A percentile compares a stretch with the other conserved stretches of the same genome.
Evolutionary conservation across 2,329 filamentous ascomycete species (phyloP).

Genomic region (Fusarium circinatum): DNA sequence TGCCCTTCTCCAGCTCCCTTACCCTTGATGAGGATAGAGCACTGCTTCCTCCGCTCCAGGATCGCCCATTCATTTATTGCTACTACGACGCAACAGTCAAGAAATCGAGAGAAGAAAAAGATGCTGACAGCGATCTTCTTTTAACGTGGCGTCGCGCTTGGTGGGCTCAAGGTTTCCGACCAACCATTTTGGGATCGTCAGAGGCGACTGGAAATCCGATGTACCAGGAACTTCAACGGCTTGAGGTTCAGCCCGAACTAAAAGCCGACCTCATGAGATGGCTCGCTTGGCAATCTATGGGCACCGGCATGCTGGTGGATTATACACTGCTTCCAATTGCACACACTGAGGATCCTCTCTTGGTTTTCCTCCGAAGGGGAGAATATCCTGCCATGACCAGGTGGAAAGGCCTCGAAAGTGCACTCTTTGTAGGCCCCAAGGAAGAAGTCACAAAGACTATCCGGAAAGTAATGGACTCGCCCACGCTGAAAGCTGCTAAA

Average conservation of each 20-base stretch:
- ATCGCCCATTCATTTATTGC: slow-evolving; percentile 83
- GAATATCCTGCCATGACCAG: slow-evolving; percentile 78
- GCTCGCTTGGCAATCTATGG: slow-evolving; percentile 94
- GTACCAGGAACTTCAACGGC: slow-evolving; percentile 74
- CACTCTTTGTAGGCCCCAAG: slow-evolving; percentile 77
- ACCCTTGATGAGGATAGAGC: slow-evolving; percentile 84
- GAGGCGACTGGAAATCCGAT: slow-evolving; percentile 87
- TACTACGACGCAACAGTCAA: slow-evolving; percentile 80
- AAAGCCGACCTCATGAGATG: slow-evolving; percentile 81
- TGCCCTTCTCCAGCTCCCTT: slow-evolving; percentile 83
- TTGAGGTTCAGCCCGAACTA: slow-evolving; percentile 69
- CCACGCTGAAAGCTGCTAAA: slow-evolving; percentile 64
- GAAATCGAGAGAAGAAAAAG: slow-evolving; percentile 70
- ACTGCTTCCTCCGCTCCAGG: slow-evolving; percentile 79
- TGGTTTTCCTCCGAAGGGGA: slow-evolving; percentile 78
- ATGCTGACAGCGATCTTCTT: slow-evolving; percentile 82
- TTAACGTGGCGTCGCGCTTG: slow-evolving; percentile 91
- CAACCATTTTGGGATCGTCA: slow-evolving; percentile 79
- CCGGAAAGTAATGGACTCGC: slow-evolving; percentile 65
- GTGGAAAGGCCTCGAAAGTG: slow-evolving; percentile 77
- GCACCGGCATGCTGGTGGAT: slow-evolving; percentile 81
- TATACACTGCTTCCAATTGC: slow-evolving; percentile 89
- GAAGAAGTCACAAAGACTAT: slow-evolving; percentile 71
- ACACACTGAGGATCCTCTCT: slow-evolving; percentile 74
- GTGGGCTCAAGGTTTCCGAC: slow-evolving; percentile 94